Conservation (phyloP, 129 eudicot genomes). For the Escallonia rubra region DNA sequence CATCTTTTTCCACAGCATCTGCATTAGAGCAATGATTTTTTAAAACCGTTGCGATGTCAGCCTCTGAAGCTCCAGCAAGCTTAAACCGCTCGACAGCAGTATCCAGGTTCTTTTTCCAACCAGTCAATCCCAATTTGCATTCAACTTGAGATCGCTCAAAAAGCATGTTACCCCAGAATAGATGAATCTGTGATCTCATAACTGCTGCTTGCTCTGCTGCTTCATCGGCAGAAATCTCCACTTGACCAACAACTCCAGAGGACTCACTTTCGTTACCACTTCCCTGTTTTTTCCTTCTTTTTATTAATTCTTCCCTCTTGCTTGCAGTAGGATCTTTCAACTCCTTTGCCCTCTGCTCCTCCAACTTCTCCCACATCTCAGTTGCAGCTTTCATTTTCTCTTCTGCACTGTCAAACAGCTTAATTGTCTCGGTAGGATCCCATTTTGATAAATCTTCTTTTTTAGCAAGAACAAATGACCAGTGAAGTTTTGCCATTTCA, state of each 20-base stretch:
- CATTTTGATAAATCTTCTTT: slow-evolving; percentile 75
- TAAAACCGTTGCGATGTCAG: slow-evolving; percentile 71
- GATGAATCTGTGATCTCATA: slow-evolving; percentile 91
- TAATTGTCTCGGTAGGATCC: slow-evolving; percentile 77
- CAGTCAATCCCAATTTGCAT: slow-evolving; percentile 56
- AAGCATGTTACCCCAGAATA: slow-evolving; percentile 98
- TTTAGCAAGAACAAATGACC: slow-evolving; percentile 88
- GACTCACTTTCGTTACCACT: slow-evolving; percentile 36
- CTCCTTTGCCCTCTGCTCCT: slow-evolving; percentile 90
- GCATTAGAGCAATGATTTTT: slow-evolving; percentile 86
- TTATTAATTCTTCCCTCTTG: slow-evolving; percentile 67
- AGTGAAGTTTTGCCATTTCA: slow-evolving; percentile 96
- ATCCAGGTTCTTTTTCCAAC: slow-evolving; percentile 78
- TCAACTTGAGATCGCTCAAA: slow-evolving; percentile 96
- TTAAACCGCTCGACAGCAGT: slow-evolving; percentile 77
- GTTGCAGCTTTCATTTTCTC: slow-evolving; percentile 92
- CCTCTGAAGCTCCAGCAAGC: slow-evolving; percentile 93
- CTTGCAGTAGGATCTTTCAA: slow-evolving; percentile 58
- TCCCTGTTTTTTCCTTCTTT: slow-evolving; percentile 56
- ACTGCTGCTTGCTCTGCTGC: slow-evolving; percentile 93
- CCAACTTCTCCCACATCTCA: slow-evolving; percentile 92
- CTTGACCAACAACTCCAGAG: neutral
- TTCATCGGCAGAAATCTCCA: slow-evolving; percentile 66
- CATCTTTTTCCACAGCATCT: slow-evolving; percentile 36
- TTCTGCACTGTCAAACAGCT: slow-evolving; percentile 85